Evolutionary conservation across 2,329 filamentous ascomycete genomes (phyloP).

Genomic region (Cladophialophora immunda): DNA sequence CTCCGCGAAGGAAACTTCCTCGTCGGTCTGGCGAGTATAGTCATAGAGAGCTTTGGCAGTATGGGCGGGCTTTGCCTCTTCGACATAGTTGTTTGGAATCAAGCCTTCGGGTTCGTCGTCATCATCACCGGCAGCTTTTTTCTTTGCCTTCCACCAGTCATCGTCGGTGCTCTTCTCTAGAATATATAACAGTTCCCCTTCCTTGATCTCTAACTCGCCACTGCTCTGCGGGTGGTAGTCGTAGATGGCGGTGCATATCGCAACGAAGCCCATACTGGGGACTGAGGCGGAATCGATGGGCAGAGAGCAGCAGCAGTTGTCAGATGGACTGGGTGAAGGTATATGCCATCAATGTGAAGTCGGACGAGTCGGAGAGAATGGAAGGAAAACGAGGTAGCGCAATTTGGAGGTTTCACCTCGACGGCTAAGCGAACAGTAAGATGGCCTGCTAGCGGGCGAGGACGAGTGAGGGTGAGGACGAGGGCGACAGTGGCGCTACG

Average conservation of each 20-base stretch:
- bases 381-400: conserved; percentile 11
- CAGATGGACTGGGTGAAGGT: conserved; percentile 9
- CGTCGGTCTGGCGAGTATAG: conserved; percentile 95
- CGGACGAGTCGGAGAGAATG: conserved; percentile 4
- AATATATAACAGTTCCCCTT: conserved; percentile 89
- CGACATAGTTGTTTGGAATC: conserved; percentile 93
- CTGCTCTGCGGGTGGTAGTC: conserved; percentile 89
- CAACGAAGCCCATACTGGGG: conserved; percentile 82
- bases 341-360: conserved; percentile 32
- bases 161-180: conserved; percentile 81
- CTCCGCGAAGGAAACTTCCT: conserved; percentile 95
- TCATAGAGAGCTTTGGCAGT: conserved; percentile 95
- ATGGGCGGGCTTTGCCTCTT: conserved; percentile 75
- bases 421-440: conserved; percentile 27
- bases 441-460: conserved; percentile 19
- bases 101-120: conserved; percentile 91
- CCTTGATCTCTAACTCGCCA: conserved; percentile 82
- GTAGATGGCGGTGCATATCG: conserved; percentile 89
- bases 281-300: conserved; percentile 14
- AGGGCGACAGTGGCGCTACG: conserved; percentile 9
- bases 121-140: conserved; percentile 81
- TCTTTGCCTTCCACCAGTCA: conserved; percentile 97
- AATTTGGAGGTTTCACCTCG: conserved; percentile 18
- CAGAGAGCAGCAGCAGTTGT: conserved; percentile 11
- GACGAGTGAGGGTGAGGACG: background rate